Conservation (phyloP, 176 grass and related monocot genomes). For the Oryza rufipogon region DNA sequence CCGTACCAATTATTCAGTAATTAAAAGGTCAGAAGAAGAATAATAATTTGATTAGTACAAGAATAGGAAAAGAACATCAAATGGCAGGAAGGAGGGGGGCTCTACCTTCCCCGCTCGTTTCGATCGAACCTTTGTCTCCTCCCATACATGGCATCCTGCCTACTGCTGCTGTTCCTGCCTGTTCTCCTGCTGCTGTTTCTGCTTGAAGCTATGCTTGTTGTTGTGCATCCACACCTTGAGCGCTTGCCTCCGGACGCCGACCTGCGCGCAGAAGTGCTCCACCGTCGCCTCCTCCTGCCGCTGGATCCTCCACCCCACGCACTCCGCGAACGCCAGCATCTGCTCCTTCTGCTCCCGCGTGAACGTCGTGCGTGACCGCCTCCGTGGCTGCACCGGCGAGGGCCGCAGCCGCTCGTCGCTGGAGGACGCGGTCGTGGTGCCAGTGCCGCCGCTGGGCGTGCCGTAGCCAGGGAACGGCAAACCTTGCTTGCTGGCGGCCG, state of each 20-base stretch:
- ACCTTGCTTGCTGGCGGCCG: slow-evolving; percentile 4
- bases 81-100: not conserved
- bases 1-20: not conserved
- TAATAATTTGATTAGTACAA: not conserved
- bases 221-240: slow-evolving; percentile 64
- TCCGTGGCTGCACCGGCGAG: slow-evolving; percentile 35
- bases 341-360: slow-evolving; percentile 71
- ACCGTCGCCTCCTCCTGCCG: slow-evolving; percentile 57
- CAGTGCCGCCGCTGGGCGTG: slow-evolving; percentile 27
- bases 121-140: not conserved
- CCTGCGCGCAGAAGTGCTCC: slow-evolving; percentile 58
- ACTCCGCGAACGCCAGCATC: slow-evolving; percentile 65
- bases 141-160: slow-evolving; percentile 24
- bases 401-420: slow-evolving; percentile 48
- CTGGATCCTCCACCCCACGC: slow-evolving; percentile 60
- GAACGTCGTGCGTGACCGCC: slow-evolving; percentile 65
- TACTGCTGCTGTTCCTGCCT: slow-evolving; percentile 22
- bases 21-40: not conserved
- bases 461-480: slow-evolving; percentile 12
- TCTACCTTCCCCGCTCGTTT: not conserved
- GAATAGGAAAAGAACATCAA: not conserved
- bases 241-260: slow-evolving; percentile 57
- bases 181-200: slow-evolving; percentile 33
- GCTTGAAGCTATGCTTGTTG: slow-evolving; percentile 39
- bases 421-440: slow-evolving; percentile 53